Base-by-base conservation (phyloP, 768 basidiomycete genomes). In the Grammothele lineata region DNA sequence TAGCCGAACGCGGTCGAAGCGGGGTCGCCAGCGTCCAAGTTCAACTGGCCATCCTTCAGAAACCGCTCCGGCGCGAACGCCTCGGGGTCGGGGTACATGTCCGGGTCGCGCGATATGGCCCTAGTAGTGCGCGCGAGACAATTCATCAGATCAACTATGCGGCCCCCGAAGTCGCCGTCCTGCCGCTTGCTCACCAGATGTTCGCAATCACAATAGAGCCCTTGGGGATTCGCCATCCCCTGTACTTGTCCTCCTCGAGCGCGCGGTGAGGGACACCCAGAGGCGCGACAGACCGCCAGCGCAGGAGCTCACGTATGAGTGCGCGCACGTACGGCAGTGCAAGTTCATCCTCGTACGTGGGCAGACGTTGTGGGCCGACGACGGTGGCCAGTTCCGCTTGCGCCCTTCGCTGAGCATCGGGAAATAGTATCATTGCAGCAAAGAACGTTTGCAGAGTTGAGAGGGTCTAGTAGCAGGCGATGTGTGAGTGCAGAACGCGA, bases 381-480 rank as follows among this genome's bases (percentile, higher is more conserved):
- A 55, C 58, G 4, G 37, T 18, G 35, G 60, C 63, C n/a, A 64
- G 45, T 45, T 65, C 64, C 4, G 57, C 56, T 22, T 62, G 62
- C 2, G 60, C 64, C 22, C 47, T 50, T 27, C 39, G 35, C 38
- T 60, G 59, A 1, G 57, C 57, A 9, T 60, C 57, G 17, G 66
- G 66, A 40, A 56, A 49, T 9, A 55, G 43, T 3, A 54, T 49
- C 57, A 62, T 59, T 1, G 58, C 57, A 12, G 62, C 49, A 27
- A 60, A 53, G 48, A 65, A 59, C 7, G 54, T 47, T 19, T 47
- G 43, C 1, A 59, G 35, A 3, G 56, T 33, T 2, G 60, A 53
- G 2, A 48, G 51, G 3, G 55, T 61, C 62, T 62, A 11, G 26
- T 18, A 22, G n/a, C 35, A 8, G 12, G 15, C 6, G 8, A n/a